Evolutionary conservation across 2,329 filamentous ascomycete species (phyloP).

Genomic region (Lanzia echinophila): DNA sequence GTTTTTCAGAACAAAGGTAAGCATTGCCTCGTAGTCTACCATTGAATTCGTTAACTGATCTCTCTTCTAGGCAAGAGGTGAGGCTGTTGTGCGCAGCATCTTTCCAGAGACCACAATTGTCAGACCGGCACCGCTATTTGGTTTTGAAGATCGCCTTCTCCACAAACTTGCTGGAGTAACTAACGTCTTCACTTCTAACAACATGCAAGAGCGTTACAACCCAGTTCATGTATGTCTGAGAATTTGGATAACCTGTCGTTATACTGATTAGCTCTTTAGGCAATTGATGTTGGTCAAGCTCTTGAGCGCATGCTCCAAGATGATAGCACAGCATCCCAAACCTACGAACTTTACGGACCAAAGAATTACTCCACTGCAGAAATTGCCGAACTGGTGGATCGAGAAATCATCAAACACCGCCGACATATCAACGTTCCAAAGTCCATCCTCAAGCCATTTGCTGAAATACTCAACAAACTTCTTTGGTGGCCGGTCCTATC

Average conservation of each 20-base stretch:
- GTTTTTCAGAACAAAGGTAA: constrained; percentile 81
- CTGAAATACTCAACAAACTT: constrained; percentile 67
- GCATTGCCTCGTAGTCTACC: background rate
- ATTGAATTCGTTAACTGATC: background rate
- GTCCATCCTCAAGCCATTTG: constrained; percentile 66
- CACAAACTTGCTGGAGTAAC: constrained; percentile 73
- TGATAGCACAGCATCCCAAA: constrained; percentile 83
- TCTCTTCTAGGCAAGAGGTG: constrained; percentile 57
- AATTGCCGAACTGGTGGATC: constrained; percentile 81
- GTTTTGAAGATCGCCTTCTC: constrained; percentile 88
- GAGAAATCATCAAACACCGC: constrained; percentile 84
- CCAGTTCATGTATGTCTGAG: constrained; percentile 68
- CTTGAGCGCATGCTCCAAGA: constrained; percentile 88
- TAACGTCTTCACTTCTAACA: constrained; percentile 84
- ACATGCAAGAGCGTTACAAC: constrained; percentile 85
- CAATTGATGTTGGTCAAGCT: constrained; percentile 81
- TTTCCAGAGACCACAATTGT: constrained; percentile 98
- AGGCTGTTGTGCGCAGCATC: constrained; percentile 77
- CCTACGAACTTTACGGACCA: constrained; percentile 89
- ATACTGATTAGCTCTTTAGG: constrained; percentile 40
- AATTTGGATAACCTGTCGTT: background rate
- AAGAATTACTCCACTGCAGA: constrained; percentile 86
- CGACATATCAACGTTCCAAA: constrained; percentile 90
- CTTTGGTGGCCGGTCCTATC: constrained; percentile 87
- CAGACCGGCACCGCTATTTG: constrained; percentile 86